These are phyloP conservation scores for Nymphaea thermarum DNA, from an alignment of 164 flowering plant species.

Conservation along the genomic window DNA sequence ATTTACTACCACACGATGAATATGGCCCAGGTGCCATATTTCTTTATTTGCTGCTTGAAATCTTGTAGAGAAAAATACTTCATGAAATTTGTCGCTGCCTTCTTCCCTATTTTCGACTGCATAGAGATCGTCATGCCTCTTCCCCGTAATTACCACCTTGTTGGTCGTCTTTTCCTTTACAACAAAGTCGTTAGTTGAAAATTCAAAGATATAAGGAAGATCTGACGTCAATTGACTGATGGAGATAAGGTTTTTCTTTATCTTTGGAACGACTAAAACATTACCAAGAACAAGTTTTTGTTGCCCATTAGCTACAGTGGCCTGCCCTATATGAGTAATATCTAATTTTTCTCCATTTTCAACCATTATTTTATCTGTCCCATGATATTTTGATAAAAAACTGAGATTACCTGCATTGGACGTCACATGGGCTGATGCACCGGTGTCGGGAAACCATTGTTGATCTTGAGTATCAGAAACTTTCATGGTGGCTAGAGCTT, in stretches of 20 bases:
- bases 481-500: not conserved
- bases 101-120: not conserved
- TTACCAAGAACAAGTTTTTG: not conserved
- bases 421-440: not conserved
- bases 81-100: not conserved
- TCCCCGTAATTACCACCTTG: not conserved
- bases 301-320: not conserved
- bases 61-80: not conserved
- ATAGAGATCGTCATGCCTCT: not conserved
- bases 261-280: constrained; percentile 1
- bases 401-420: not conserved
- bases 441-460: not conserved
- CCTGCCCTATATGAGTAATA: not conserved
- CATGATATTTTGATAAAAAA: not conserved
- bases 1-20: not conserved
- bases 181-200: not conserved
- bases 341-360: not conserved
- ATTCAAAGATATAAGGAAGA: not conserved
- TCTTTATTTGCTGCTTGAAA: not conserved
- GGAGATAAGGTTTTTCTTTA: not conserved
- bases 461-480: not conserved
- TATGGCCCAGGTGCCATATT: constrained; percentile 1
- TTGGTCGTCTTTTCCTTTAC: not conserved
- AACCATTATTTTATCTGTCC: not conserved
- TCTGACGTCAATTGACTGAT: not conserved